Evolutionary conservation across 495 filamentous ascomycete genomes (phyloP), one percentile per base, ranked within the genome.

Genomic region (Penicillium arizonense): DNA sequence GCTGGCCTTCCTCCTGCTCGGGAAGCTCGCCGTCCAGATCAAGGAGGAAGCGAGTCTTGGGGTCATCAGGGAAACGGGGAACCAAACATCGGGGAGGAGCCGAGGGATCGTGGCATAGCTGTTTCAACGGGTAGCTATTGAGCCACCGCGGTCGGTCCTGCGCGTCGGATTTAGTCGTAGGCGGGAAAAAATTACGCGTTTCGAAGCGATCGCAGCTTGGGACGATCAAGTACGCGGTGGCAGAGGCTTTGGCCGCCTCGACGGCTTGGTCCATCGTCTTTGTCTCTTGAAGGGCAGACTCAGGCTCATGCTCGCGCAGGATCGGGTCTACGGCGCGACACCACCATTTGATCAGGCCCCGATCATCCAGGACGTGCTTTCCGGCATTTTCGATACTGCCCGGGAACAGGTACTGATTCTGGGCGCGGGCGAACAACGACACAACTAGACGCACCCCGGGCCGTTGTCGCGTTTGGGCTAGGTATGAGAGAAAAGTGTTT

Each of bases 311-410:
- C 34, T 76, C 70, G 12, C 74, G 68, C 9, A 87, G 54, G 21
- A 97, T 72, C 0, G 90, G 88, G 65, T 97, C 89, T 9, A 95
- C 67, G 14, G 90, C 87, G 18, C 81, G 82, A 67, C 91, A 96
- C 94, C 94, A 99, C 94, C 94, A 99, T 56, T 86, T 87, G 32
- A 97, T 88, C 33, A 99, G 67, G 2, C 87, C 87, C 44, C 90
- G 74, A 60, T 99, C 94, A 59, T 96, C 90, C 14, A 97, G 77
- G n/a, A 97, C 86, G 72, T 97, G 95, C 60, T 99, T 99, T 26
- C 80, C 80, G 13, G 65, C 52, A 64, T 97, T 96, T 53, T 92
- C 86, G 26, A 90, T 82, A 63, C 91, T 96, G 8, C 89, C 90
- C 0, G 93, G 91, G 62, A 96, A 99, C 10, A 99, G 79, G 61